A percentile compares a stretch with the other conserved stretches of the same genome.
phyloP scores from a whole-genome alignment of 768 basidiomycete species.

The Thelephora aurantiotincta region DNA sequence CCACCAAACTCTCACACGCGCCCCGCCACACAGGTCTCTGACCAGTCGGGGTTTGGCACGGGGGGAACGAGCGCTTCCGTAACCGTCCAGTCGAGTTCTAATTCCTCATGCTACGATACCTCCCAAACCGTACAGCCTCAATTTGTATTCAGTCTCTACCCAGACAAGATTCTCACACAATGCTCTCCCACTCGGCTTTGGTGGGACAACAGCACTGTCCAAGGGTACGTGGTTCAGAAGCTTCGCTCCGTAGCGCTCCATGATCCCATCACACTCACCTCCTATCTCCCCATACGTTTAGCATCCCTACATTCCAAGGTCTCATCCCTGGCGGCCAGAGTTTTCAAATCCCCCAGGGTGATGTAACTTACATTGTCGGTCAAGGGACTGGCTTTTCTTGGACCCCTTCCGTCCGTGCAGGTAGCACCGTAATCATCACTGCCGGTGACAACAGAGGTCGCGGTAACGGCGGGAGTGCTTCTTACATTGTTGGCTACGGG shows the following conservation, averaged over 20 bases:
- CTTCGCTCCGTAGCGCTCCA: not conserved
- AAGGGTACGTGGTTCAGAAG: slow-evolving; percentile 29
- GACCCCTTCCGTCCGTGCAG: slow-evolving; percentile 48
- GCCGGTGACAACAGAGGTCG: slow-evolving; percentile 54
- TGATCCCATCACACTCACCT: not conserved
- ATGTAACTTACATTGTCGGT: slow-evolving; percentile 23
- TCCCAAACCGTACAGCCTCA: slow-evolving; percentile 29
- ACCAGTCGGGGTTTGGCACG: slow-evolving; percentile 44
- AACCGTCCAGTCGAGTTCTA: slow-evolving; percentile 33
- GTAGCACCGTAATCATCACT: slow-evolving; percentile 51
- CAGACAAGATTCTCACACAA: slow-evolving; percentile 50
- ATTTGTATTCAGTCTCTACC: slow-evolving; percentile 49
- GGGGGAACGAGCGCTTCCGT: slow-evolving; percentile 66
- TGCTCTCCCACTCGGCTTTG: slow-evolving; percentile 49
- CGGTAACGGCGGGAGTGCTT: slow-evolving; percentile 53
- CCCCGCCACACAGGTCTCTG: slow-evolving; percentile 33
- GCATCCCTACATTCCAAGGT: slow-evolving; percentile 48
- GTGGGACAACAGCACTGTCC: slow-evolving; percentile 39
- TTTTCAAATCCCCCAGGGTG: slow-evolving; percentile 42
- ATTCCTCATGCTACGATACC: slow-evolving; percentile 47
- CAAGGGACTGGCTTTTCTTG: slow-evolving; percentile 58
- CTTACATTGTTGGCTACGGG: slow-evolving; percentile 41
- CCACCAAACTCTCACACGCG: not conserved
- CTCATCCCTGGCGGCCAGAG: slow-evolving; percentile 74
- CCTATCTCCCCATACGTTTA: slow-evolving; percentile 12